Conservation (phyloP, 2,329 filamentous ascomycete species). For the Pseudogymnoascus sp. region DNA sequence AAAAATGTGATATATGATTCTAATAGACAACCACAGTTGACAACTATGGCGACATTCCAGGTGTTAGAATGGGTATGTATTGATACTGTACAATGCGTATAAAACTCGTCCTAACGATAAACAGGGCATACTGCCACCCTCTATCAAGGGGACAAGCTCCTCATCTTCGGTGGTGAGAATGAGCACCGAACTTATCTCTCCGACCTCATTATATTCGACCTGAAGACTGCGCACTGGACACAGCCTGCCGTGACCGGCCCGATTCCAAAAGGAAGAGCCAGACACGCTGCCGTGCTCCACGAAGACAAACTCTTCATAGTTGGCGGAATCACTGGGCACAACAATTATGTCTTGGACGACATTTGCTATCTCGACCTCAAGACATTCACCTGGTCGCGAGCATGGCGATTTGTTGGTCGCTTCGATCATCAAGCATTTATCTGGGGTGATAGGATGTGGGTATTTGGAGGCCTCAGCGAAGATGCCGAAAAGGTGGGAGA, state of each 20-base stretch:
- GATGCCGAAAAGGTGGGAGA: slow-evolving; percentile 97
- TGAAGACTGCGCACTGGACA: slow-evolving; percentile 91
- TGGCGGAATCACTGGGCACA: slow-evolving; percentile 89
- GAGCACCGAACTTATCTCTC: slow-evolving; percentile 94
- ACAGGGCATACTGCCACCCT: slow-evolving; percentile 88
- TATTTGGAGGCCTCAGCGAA: slow-evolving; percentile 88
- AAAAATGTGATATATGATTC: not conserved
- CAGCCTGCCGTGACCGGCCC: slow-evolving; percentile 81
- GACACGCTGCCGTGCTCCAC: slow-evolving; percentile 85
- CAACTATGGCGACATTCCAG: slow-evolving; percentile 97
- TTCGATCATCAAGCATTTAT: slow-evolving; percentile 96
- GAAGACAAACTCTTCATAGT: slow-evolving; percentile 96
- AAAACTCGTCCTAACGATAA: slow-evolving; percentile 12
- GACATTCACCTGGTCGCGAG: slow-evolving; percentile 94
- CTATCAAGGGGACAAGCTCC: slow-evolving; percentile 88
- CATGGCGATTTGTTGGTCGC: slow-evolving; percentile 89
- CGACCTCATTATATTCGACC: slow-evolving; percentile 91
- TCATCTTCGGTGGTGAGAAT: slow-evolving; percentile 97
- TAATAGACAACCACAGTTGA: slow-evolving; percentile 52
- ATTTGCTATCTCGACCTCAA: slow-evolving; percentile 95
- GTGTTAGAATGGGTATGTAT: slow-evolving; percentile 82
- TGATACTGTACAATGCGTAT: slow-evolving; percentile 8
- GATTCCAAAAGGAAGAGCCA: slow-evolving; percentile 80
- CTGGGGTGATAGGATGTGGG: slow-evolving; percentile 87
- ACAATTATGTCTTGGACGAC: slow-evolving; percentile 88